phyloP scores from a whole-genome alignment of 2,329 filamentous ascomycete genomes.

The Cercospora sesami region DNA sequence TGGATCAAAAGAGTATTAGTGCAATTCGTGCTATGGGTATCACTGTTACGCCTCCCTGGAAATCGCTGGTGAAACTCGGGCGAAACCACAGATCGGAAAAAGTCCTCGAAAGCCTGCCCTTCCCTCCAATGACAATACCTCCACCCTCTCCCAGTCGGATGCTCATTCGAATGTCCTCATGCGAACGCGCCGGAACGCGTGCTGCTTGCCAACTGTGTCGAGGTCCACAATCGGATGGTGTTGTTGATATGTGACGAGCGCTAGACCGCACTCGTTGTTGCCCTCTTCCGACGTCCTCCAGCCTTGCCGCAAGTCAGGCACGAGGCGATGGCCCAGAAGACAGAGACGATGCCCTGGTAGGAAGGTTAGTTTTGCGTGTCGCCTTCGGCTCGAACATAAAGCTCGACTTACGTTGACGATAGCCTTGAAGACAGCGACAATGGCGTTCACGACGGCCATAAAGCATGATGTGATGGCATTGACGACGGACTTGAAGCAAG shows the following conservation, averaged over 20 bases:
- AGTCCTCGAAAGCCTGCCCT: constrained; percentile 4
- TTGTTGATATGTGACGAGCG: constrained; percentile 14
- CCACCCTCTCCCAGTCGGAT: background rate
- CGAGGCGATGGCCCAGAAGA: constrained; percentile 52
- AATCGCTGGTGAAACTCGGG: background rate
- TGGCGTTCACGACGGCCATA: constrained; percentile 47
- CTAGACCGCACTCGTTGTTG: constrained; percentile 42
- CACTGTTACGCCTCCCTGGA: constrained; percentile 19
- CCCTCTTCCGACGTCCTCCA: constrained; percentile 41
- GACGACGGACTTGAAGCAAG: constrained; percentile 43
- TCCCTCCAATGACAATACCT: constrained; percentile 2
- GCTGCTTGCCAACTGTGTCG: background rate
- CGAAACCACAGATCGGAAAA: background rate
- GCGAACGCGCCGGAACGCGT: background rate
- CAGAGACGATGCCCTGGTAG: constrained; percentile 51
- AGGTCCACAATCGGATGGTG: background rate
- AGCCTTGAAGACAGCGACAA: constrained; percentile 48
- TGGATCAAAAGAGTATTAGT: constrained; percentile 15
- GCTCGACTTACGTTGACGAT: constrained; percentile 44
- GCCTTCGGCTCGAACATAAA: background rate
- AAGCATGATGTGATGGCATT: constrained; percentile 47
- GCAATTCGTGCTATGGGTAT: constrained; percentile 27
- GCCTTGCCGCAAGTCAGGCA: constrained; percentile 52
- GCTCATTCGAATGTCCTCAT: background rate
- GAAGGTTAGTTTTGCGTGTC: constrained; percentile 8